These are phyloP conservation scores for Celoporthe dispersa DNA, from an alignment of 2,329 filamentous ascomycete genomes.

Conservation along the genomic window DNA sequence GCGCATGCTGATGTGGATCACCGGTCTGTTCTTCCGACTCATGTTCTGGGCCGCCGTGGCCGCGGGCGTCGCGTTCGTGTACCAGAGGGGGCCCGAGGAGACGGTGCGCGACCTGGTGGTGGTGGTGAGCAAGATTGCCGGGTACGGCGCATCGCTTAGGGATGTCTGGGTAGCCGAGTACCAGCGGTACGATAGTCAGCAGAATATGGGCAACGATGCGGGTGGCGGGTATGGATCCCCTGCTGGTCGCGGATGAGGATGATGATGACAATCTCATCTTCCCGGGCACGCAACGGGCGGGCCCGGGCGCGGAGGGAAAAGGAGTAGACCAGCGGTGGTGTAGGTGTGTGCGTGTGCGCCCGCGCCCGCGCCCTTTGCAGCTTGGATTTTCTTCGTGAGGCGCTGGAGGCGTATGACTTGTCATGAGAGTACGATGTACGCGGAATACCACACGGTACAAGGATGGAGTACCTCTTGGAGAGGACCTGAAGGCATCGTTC, in stretches of 20 bases:
- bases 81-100: constrained; percentile 68
- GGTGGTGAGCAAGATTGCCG: constrained; percentile 47
- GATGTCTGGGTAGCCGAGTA: constrained; percentile 64
- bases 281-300: neutral
- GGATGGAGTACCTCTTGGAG: neutral
- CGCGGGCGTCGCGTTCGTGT: constrained; percentile 59
- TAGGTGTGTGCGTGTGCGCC: neutral
- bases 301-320: constrained; percentile 13
- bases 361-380: neutral
- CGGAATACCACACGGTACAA: constrained; percentile 1
- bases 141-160: constrained; percentile 53
- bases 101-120: constrained; percentile 62
- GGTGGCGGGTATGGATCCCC: constrained; percentile 8
- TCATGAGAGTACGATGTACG: constrained; percentile 16
- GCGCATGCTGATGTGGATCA: constrained; percentile 77
- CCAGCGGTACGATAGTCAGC: constrained; percentile 58
- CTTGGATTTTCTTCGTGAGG: neutral
- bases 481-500: neutral
- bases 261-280: neutral
- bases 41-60: constrained; percentile 67
- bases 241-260: constrained; percentile 8
- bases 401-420: constrained; percentile 16
- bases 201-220: constrained; percentile 36
- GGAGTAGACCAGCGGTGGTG: neutral
- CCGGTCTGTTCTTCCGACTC: constrained; percentile 66